Base-by-base conservation (phyloP, 495 filamentous ascomycete genomes). In the Xylaria intraflava region DNA sequence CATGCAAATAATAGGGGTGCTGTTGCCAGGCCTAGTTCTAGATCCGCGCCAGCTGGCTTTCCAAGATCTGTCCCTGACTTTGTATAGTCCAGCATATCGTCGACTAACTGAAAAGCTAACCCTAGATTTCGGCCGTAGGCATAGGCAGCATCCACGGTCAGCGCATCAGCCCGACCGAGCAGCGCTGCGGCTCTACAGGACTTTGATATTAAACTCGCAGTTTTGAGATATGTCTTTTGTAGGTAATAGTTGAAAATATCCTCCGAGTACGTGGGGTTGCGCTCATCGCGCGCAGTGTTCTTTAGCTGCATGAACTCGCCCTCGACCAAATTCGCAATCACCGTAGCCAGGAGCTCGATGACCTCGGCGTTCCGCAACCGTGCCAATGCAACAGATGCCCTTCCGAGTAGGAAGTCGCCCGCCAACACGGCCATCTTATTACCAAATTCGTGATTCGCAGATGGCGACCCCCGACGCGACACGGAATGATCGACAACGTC, bases 221-320 rank as follows among this genome's bases (percentile, higher is more conserved):
- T 91, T 75, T 98, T 98, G 55, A 98, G 79, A 65, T 98, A 98
- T 33, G 93, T 97, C 77, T 98, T 98, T 66, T 96, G 89, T n/a
- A 98, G 76, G 65, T 98, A 98, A 69, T 97, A 97, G 8, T 84
- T 76, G 50, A 98, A 76, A 1, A 89, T 88, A 24, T 96, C 87
- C 51, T 94, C 86, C 1, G 85, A 89, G 77, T 87, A 97, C 12
- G 77, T 74, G 0, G 90, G 90, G 56, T 87, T 83, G 51, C 76
- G 69, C 70, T 96, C 92, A 62, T 96, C 92, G 53, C 81, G 78
- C 17, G 85, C 87, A 2, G 93, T 97, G 71, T 98, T 98, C 71
- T 95, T 92, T 49, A 98, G 76, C 73, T 98, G 93, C 91, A 97
- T 97, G 75, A 98, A 96, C 68, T 98, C 93, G 57, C 93, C 93